Evolutionary conservation across 2,329 filamentous ascomycete genomes (phyloP), one percentile per base, ranked within the genome.

Genomic region (Davidsoniella virescens): DNA sequence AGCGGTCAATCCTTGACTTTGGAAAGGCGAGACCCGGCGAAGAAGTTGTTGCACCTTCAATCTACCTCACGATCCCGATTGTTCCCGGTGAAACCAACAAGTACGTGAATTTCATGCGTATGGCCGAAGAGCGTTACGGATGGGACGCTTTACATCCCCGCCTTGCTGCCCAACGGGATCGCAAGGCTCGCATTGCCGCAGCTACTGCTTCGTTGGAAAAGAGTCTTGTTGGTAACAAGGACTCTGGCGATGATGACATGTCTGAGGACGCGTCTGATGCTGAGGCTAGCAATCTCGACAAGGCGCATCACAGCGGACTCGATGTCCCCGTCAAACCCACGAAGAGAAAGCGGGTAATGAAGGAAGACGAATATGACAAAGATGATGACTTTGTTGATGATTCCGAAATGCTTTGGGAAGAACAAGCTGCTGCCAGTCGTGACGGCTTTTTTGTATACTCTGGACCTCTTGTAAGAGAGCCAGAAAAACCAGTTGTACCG

Each of bases 401-500:
- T 61, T 93, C 87, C 1, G 92, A 98, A 63, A 65, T 95, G 61
- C 73, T 93, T 0, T 96, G 90, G 90, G 87, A 96, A 65, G 87
- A 94, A 60, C 85, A 94, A 62, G 90, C 90, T 5, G 87, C 90
- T 4, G 88, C 92, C 44, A 90, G 86, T 57, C 86, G 90, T 58
- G 92, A 96, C 62, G 92, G 92, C 1, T 98, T 96, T 69, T 98
- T 96, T 62, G 92, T 98, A 1, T 98, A 95, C 65, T 93, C 86
- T 54, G 92, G 92, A 3, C 90, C 90, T 7, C 70, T 98, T 44
- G 76, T 96, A 18, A 84, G 84, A 4, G 87, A 94, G 64, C 84
- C 82, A 18, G 84, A 94, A 66, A 90, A 92, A 65, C 72, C 74
- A 36, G 65, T 69, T 56, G 62, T 65, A 52, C 69, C 68, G 72